Evolutionary conservation across 768 basidiomycete species (phyloP).

Genomic region (Tephrocybe sp.): DNA sequence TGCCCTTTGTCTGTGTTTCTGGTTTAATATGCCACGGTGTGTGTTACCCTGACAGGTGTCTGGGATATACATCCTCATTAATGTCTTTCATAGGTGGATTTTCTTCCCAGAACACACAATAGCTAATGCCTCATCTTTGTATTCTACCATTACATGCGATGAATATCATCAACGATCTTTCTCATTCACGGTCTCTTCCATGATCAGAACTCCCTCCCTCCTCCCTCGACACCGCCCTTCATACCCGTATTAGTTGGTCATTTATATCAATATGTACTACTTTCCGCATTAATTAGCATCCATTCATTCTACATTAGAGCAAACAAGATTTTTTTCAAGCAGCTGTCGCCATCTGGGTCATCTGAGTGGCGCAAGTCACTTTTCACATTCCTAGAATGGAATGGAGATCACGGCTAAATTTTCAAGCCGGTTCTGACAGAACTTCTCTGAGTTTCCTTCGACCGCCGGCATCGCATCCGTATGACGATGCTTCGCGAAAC

Average conservation of each 20-base stretch:
- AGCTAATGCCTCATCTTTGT: conserved; percentile 14
- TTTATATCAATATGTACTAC: conserved; percentile 22
- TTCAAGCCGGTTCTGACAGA: neutral
- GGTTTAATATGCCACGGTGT: conserved; percentile 14
- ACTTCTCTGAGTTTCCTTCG: neutral
- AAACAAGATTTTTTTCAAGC: neutral
- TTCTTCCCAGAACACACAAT: conserved; percentile 11
- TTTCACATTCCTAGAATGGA: conserved; percentile 8
- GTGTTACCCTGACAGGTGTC: conserved; percentile 1
- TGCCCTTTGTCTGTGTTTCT: conserved; percentile 11
- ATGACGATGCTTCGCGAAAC: too few relatives aligned
- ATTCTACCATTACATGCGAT: conserved; percentile 11
- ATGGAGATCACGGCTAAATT: conserved; percentile 1
- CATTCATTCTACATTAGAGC: conserved; percentile 11
- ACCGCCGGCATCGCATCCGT: conserved; percentile 9
- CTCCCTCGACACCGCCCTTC: conserved; percentile 11
- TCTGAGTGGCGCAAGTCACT: conserved; percentile 10
- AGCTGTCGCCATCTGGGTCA: conserved; percentile 1
- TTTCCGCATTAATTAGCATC: conserved; percentile 14
- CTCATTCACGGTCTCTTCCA: conserved; percentile 22
- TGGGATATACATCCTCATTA: neutral
- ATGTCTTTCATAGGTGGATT: conserved; percentile 7
- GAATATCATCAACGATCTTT: conserved; percentile 19
- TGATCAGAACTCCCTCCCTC: conserved; percentile 11
- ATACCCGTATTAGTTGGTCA: conserved; percentile 20